Evolutionary conservation across 106 monocot species (phyloP).

Genomic region (Chionographis japonica): DNA sequence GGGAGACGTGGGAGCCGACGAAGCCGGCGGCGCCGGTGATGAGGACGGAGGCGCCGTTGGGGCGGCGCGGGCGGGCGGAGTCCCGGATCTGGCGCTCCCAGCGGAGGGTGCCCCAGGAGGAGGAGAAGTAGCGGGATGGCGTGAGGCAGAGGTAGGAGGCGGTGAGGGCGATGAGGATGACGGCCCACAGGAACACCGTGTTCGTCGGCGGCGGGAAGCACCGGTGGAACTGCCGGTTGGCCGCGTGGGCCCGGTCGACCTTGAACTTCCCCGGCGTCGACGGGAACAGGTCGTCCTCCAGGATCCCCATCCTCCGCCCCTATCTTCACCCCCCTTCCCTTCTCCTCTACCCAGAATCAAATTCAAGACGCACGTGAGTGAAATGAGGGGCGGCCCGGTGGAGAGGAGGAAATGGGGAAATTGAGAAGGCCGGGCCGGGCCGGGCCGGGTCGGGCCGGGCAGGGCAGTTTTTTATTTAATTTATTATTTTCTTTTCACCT

Average conservation of each 20-base stretch:
- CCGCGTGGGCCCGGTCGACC: constrained; percentile 14
- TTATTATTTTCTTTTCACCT: too few species aligned
- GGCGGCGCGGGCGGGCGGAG: constrained; percentile 1
- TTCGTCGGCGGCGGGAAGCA: constrained; percentile 22
- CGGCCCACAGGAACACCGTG: constrained; percentile 21
- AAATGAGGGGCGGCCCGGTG: too few species aligned
- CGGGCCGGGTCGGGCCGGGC: too few species aligned
- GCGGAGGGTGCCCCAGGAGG: constrained; percentile 12
- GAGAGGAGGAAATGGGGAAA: too few species aligned
- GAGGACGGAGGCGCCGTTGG: constrained; percentile 9
- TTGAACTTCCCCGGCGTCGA: constrained; percentile 24
- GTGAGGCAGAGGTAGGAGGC: constrained; percentile 13
- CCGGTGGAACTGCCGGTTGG: constrained; percentile 18
- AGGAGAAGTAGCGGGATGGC: constrained; percentile 1
- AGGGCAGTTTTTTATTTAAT: too few species aligned
- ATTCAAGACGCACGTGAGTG: too few species aligned
- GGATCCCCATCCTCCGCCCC: background rate
- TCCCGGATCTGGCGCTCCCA: constrained; percentile 11
- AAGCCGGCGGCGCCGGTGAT: constrained; percentile 19
- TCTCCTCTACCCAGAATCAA: background rate
- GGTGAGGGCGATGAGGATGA: constrained; percentile 2
- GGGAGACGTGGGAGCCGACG: constrained; percentile 17
- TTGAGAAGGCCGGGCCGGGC: too few species aligned
- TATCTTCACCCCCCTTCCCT: background rate
- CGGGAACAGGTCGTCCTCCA: constrained; percentile 17